These are phyloP conservation scores for Ascochyta pisi DNA, from an alignment of 2,329 filamentous ascomycete genomes.

Conservation along the genomic window DNA sequence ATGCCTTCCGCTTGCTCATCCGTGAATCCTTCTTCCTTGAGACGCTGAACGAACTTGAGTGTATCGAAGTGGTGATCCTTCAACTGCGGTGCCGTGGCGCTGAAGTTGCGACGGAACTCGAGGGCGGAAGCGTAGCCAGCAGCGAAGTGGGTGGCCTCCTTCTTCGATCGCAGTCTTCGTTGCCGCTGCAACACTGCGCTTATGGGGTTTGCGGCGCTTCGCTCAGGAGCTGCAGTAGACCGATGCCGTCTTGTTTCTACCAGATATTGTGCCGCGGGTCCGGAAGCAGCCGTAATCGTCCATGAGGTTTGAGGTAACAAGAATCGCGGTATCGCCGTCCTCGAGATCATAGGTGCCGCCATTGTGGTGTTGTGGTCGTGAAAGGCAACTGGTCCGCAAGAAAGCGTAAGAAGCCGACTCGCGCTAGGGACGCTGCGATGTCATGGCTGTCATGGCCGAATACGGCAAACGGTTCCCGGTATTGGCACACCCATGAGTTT, in stretches of 20 bases:
- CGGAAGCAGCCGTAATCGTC: conserved; percentile 33
- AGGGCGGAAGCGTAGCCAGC: conserved; percentile 12
- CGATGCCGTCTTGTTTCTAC: conserved; percentile 26
- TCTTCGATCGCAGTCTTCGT: conserved; percentile 10
- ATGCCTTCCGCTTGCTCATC: conserved; percentile 96
- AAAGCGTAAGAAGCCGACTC: conserved; percentile 12
- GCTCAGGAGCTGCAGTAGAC: conserved; percentile 21
- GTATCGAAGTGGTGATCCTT: conserved; percentile 98
- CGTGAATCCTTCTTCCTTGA: conserved; percentile 91
- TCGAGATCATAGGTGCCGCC: conserved; percentile 31
- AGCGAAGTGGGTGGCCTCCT: conserved; percentile 6
- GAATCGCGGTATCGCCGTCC: conserved; percentile 47
- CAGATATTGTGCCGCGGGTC: conserved; percentile 24
- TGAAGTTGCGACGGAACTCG: conserved; percentile 60
- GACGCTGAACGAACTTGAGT: conserved; percentile 90
- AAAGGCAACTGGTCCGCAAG: conserved; percentile 11
- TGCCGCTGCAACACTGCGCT: conserved; percentile 17
- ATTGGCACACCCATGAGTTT: conserved; percentile 1
- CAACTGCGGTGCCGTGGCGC: conserved; percentile 65
- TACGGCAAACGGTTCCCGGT: conserved; percentile 28
- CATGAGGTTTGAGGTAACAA: conserved; percentile 49
- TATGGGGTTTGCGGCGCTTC: conserved; percentile 18
- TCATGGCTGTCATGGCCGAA: conserved; percentile 28
- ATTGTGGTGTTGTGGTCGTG: conserved; percentile 34
- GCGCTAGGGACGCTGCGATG: conserved; percentile 11